Conservation (phyloP, 345 rosid genomes). For the Orychophragmus violaceus region DNA sequence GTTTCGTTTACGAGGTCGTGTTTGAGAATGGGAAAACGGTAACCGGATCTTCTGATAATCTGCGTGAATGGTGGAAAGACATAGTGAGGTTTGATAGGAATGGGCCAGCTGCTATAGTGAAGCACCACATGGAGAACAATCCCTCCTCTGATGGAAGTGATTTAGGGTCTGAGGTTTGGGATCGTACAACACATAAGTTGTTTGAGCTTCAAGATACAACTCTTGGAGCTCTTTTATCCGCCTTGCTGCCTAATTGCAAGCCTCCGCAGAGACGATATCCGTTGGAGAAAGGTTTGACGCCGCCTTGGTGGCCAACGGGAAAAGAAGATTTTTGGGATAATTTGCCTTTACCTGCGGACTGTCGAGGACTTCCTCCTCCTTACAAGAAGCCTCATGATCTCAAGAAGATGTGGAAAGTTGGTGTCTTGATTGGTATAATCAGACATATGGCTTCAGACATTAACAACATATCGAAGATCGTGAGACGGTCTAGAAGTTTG, state of each 20-base stretch:
- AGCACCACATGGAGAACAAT: slow-evolving; percentile 59
- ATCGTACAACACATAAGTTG: slow-evolving; percentile 64
- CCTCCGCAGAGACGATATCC: slow-evolving; percentile 95
- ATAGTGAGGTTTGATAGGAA: slow-evolving; percentile 88
- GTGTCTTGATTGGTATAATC: slow-evolving; percentile 74
- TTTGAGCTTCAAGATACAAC: slow-evolving; percentile 98
- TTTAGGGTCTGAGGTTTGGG: slow-evolving; percentile 43
- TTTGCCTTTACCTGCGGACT: slow-evolving; percentile 58
- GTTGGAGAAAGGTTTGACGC: slow-evolving; percentile 71
- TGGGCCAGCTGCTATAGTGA: slow-evolving; percentile 82
- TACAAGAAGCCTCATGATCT: slow-evolving; percentile 98
- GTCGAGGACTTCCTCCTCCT: slow-evolving; percentile 76
- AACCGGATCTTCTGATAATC: slow-evolving; percentile 84
- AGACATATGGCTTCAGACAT: slow-evolving; percentile 82
- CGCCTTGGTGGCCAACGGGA: slow-evolving; percentile 98
- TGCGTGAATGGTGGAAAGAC: slow-evolving; percentile 98
- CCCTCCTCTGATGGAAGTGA: slow-evolving; percentile 33
- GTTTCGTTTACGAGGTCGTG: slow-evolving; percentile 88
- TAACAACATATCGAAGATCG: slow-evolving; percentile 67
- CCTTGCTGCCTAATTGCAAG: slow-evolving; percentile 78
- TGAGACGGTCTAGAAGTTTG: slow-evolving; percentile 76
- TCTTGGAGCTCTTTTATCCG: slow-evolving; percentile 82
- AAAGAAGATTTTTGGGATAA: slow-evolving; percentile 93
- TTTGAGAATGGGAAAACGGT: slow-evolving; percentile 85
- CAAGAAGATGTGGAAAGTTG: slow-evolving; percentile 95